A percentile compares a stretch with the other conserved stretches of the same genome.
phyloP scores from a whole-genome alignment of 2,329 filamentous ascomycete genomes.

The Trichoderma sp. region DNA sequence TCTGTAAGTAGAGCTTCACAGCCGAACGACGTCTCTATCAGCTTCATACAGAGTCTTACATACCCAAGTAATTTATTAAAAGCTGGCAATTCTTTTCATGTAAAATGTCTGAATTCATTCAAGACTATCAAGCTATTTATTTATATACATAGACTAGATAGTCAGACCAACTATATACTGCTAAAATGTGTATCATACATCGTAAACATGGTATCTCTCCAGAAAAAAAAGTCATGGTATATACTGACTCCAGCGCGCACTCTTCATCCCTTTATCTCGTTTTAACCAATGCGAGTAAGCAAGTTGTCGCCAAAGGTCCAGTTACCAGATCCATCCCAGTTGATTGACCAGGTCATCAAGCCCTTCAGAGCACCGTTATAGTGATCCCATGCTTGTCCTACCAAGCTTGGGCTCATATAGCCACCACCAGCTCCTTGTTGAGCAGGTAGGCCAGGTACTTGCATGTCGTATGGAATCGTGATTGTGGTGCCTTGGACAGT shows the following conservation, averaged over 20 bases:
- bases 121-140: neutral
- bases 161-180: neutral
- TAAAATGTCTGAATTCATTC: neutral
- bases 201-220: neutral
- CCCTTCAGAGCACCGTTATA: slow-evolving; percentile 42
- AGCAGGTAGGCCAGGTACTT: slow-evolving; percentile 43
- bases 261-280: neutral
- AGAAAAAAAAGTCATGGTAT: neutral
- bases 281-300: slow-evolving; percentile 29
- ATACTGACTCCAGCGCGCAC: neutral
- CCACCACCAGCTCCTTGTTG: slow-evolving; percentile 42
- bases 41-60: neutral
- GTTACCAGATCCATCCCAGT: slow-evolving; percentile 43
- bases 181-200: neutral
- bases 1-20: no score
- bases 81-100: neutral
- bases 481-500: slow-evolving; percentile 40
- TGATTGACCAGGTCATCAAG: slow-evolving; percentile 45
- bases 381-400: slow-evolving; percentile 39
- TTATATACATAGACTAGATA: neutral
- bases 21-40: neutral
- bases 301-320: slow-evolving; percentile 44
- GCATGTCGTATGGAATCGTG: slow-evolving; percentile 41
- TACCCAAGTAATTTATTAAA: neutral
- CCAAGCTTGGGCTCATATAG: slow-evolving; percentile 40